Conservation (phyloP, 306 rosid species). For the Quercus mongolica region DNA sequence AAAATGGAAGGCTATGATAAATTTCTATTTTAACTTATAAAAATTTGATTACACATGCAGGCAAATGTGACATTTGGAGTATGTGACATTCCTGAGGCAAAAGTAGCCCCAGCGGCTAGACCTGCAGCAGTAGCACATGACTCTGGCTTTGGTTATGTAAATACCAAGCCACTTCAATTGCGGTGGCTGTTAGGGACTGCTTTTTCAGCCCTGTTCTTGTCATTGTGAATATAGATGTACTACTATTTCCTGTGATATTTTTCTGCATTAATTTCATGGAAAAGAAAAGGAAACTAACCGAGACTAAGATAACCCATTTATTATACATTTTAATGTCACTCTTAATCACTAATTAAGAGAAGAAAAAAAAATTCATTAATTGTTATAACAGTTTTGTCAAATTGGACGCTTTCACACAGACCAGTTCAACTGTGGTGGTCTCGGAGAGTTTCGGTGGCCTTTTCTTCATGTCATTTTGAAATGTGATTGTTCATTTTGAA, state of each 20-base stretch:
- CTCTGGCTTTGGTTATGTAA: constrained; percentile 26
- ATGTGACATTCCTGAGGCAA: constrained; percentile 50
- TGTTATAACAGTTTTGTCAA: background rate
- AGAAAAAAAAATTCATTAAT: background rate
- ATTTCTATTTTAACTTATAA: background rate
- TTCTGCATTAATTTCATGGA: background rate
- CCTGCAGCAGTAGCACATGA: background rate
- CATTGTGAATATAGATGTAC: background rate
- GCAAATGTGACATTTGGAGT: constrained; percentile 53
- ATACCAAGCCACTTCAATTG: constrained; percentile 24
- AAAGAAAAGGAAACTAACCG: background rate
- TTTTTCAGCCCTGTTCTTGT: constrained; percentile 22
- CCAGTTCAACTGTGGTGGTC: background rate
- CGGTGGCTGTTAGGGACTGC: constrained; percentile 27
- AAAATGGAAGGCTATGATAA: background rate
- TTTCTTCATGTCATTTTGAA: background rate
- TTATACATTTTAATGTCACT: background rate
- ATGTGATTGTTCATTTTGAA: background rate
- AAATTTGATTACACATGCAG: constrained; percentile 33
- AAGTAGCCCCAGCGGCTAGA: constrained; percentile 10
- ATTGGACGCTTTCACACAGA: background rate
- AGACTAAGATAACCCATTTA: background rate
- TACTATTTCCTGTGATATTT: background rate
- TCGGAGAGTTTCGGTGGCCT: background rate
- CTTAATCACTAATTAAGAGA: background rate